These are phyloP conservation scores for Oldenlandia corymbosa DNA, from an alignment of 257 asterid genomes.

Conservation along the genomic window DNA sequence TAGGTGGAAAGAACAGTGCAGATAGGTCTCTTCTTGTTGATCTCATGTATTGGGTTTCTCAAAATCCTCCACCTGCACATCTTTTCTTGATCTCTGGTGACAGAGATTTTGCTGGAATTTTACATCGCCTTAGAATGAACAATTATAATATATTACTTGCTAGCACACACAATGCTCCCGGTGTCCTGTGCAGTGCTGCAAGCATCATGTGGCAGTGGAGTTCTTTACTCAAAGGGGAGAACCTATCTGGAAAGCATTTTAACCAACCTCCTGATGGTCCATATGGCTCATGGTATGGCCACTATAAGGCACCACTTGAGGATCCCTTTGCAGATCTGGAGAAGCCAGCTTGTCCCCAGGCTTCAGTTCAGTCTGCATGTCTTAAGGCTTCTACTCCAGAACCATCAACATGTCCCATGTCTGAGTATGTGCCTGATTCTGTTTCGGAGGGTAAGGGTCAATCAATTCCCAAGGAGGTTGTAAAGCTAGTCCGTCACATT, in stretches of 20 bases:
- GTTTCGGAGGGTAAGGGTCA: constrained; percentile 39
- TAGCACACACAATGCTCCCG: constrained; percentile 51
- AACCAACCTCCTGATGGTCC: constrained; percentile 98
- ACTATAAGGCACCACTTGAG: constrained; percentile 62
- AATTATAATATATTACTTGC: constrained; percentile 86
- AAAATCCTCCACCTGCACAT: constrained; percentile 98
- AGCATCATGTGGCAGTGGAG: constrained; percentile 97
- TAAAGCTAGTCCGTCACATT: constrained; percentile 41
- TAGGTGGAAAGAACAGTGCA: constrained; percentile 94
- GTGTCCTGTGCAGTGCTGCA: constrained; percentile 82
- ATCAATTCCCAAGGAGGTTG: constrained; percentile 56
- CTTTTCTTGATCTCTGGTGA: constrained; percentile 82
- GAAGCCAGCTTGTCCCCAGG: constrained; percentile 28
- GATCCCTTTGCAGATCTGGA: constrained; percentile 56
- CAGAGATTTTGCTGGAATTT: constrained; percentile 69
- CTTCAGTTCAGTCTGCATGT: constrained; percentile 15
- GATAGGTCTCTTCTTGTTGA: constrained; percentile 88
- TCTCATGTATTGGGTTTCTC: constrained; percentile 90
- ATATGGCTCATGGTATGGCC: constrained; percentile 82
- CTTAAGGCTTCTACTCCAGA: constrained; percentile 8
- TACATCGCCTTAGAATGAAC: constrained; percentile 81
- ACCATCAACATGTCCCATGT: constrained; percentile 14
- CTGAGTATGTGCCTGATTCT: constrained; percentile 34
- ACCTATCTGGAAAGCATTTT: constrained; percentile 65
- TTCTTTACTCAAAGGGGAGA: constrained; percentile 66